Percentiles rank a stretch among this genome's conserved stretches.
Conservation (phyloP, 2,329 filamentous ascomycete genomes). For the Neonectria punicea region DNA sequence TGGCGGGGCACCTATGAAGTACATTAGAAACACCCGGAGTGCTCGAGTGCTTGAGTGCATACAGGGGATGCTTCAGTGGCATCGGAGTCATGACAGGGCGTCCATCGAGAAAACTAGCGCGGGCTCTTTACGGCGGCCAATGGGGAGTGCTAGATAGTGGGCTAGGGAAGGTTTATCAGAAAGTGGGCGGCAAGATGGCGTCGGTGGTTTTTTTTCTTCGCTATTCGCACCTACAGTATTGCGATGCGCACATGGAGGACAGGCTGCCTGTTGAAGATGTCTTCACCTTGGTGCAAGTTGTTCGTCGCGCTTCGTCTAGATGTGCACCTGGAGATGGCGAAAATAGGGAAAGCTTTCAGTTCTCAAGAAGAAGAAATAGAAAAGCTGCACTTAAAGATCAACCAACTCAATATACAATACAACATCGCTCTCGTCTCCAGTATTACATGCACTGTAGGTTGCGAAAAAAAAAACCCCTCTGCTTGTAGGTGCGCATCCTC, state of each 20-base stretch:
- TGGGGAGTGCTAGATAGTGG: background rate
- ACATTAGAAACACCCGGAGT: background rate
- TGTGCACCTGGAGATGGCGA: background rate
- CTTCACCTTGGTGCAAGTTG: background rate
- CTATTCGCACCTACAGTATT: background rate
- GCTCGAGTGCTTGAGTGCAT: background rate
- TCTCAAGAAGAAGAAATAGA: background rate
- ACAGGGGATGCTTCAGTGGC: constrained; percentile 1
- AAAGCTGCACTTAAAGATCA: background rate
- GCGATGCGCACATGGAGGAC: background rate
- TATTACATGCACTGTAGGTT: background rate
- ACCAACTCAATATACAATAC: background rate
- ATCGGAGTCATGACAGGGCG: constrained; percentile 1
- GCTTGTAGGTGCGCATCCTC: background rate
- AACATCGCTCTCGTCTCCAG: background rate
- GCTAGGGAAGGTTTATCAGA: too few species aligned
- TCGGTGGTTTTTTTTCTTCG: background rate
- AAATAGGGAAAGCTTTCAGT: background rate
- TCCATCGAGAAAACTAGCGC: background rate
- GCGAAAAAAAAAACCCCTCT: background rate
- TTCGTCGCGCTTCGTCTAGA: background rate
- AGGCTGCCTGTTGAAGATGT: background rate
- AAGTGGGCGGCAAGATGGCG: background rate
- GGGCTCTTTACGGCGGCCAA: constrained; percentile 8
- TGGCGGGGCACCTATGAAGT: background rate